Conservation (phyloP, 805 yeast genomes). For the Schwanniomyces occidentalis region DNA sequence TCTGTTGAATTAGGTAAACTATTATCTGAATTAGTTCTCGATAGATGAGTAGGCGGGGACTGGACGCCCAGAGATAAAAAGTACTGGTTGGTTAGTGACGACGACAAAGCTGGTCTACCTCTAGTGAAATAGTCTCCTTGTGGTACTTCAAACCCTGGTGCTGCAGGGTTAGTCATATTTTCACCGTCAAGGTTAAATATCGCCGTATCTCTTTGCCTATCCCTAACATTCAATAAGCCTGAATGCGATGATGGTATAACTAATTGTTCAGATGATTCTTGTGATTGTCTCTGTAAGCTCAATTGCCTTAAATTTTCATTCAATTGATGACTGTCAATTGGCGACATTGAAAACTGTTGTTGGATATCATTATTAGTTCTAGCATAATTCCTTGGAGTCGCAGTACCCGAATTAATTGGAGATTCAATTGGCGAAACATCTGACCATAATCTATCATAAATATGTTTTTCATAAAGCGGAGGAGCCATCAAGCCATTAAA, state of each 20-base stretch:
- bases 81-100: neutral
- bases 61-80: conserved; percentile 38
- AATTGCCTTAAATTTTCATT: conserved; percentile 54
- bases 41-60: conserved; percentile 59
- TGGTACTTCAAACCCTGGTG: neutral
- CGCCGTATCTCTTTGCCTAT: conserved; percentile 33
- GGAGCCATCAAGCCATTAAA: conserved; percentile 66
- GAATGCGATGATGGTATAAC: conserved; percentile 9
- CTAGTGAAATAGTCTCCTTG: conserved; percentile 27
- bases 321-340: conserved; percentile 41
- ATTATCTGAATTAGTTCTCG: conserved; percentile 55
- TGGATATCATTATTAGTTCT: conserved; percentile 13
- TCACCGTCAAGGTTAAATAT: conserved; percentile 37
- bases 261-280: conserved; percentile 23
- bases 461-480: conserved; percentile 78
- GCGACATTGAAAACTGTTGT: conserved; percentile 34
- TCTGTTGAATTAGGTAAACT: conserved; percentile 14
- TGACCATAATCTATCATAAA: conserved; percentile 77
- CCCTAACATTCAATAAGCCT: conserved; percentile 10
- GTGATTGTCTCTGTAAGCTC: conserved; percentile 49
- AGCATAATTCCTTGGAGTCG: conserved; percentile 31
- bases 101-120: conserved; percentile 8
- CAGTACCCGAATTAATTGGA: conserved; percentile 43
- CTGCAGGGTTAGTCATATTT: neutral
- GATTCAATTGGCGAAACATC: conserved; percentile 56